Evolutionary conservation across 2,329 filamentous ascomycete genomes (phyloP).

Genomic region (Rosellinia necatrix): DNA sequence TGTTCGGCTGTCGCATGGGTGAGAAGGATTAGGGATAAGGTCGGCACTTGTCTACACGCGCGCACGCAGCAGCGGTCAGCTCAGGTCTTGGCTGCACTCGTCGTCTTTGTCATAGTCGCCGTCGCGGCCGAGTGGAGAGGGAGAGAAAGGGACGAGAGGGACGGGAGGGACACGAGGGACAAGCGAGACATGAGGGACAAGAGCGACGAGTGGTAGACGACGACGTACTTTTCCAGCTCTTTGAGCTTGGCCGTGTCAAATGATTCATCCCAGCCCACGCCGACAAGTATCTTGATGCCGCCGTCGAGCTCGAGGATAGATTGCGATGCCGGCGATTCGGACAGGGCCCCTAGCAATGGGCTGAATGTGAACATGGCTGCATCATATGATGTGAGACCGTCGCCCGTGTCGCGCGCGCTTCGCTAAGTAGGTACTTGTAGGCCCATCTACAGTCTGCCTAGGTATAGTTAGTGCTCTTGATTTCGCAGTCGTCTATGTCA

Average conservation of each 20-base stretch:
- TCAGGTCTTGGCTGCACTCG: neutral
- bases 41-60: conserved; percentile 75
- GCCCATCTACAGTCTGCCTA: conserved; percentile 29
- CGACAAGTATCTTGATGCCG: conserved; percentile 91
- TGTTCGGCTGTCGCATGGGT: conserved; percentile 93
- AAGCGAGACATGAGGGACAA: too few relatives aligned
- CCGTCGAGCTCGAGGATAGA: conserved; percentile 97
- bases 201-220: neutral
- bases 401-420: conserved; percentile 18
- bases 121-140: neutral
- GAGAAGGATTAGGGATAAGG: conserved; percentile 88
- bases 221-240: conserved; percentile 81
- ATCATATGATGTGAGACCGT: conserved; percentile 26
- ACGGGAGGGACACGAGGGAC: neutral
- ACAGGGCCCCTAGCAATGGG: conserved; percentile 87
- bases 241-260: conserved; percentile 83
- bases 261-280: conserved; percentile 93
- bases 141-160: neutral
- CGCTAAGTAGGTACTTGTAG: conserved; percentile 1
- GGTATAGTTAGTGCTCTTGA: too few relatives aligned
- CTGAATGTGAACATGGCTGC: conserved; percentile 91
- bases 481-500: too few relatives aligned
- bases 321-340: conserved; percentile 83
- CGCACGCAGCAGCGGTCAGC: conserved; percentile 30
- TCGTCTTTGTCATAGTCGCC: neutral